phyloP scores from a whole-genome alignment of 257 asterid genomes.

The Jaltomata sinuosa region DNA sequence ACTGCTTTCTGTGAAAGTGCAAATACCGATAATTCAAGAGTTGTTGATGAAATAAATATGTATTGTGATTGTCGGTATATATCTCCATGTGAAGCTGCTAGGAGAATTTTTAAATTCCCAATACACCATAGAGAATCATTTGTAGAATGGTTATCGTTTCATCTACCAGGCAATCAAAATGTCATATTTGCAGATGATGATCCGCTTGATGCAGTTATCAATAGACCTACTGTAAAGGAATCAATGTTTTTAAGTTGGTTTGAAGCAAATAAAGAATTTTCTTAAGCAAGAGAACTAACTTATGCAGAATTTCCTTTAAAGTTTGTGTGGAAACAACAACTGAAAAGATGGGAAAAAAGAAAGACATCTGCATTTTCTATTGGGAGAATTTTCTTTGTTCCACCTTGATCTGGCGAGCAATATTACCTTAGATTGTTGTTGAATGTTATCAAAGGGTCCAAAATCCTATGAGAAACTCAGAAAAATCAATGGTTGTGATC shows the following conservation, averaged over 20 bases:
- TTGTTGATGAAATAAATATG: no score
- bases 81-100: background rate
- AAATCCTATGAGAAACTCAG: background rate
- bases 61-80: background rate
- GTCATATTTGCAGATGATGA: background rate
- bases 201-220: background rate
- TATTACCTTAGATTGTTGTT: background rate
- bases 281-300: background rate
- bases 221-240: background rate
- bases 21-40: background rate
- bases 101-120: background rate
- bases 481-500: background rate
- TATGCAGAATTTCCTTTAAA: background rate
- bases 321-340: background rate
- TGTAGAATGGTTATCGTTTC: background rate
- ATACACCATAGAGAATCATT: background rate
- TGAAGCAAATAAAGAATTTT: background rate
- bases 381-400: background rate
- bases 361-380: background rate
- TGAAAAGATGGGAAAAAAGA: background rate
- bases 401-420: background rate
- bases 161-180: no score
- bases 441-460: background rate
- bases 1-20: fast-evolving
- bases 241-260: background rate